These are phyloP conservation scores for Penicillium atrosanguineum DNA, from an alignment of 495 filamentous ascomycete genomes.

Conservation along the genomic window DNA sequence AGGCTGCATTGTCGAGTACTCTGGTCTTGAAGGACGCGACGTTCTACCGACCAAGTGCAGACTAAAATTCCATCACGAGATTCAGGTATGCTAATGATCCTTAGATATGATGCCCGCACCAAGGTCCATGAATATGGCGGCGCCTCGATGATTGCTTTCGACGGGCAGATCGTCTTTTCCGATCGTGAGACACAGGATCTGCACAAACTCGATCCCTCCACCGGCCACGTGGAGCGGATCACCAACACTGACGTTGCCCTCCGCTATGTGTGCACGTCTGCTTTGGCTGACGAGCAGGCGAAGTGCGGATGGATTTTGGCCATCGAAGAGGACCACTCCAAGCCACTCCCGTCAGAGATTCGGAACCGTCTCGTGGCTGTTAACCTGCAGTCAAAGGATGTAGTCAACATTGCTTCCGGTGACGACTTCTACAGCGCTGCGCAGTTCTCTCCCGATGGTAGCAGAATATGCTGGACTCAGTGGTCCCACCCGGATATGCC, in stretches of 20 bases:
- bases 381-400: slow-evolving; percentile 21
- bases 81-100: too few relatives aligned
- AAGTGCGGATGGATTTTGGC: slow-evolving; percentile 31
- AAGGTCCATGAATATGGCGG: slow-evolving; percentile 46
- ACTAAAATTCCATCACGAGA: too few relatives aligned
- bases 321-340: slow-evolving; percentile 38
- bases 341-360: slow-evolving; percentile 17
- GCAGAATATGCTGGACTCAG: slow-evolving; percentile 36
- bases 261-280: slow-evolving; percentile 25
- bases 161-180: slow-evolving; percentile 36
- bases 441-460: slow-evolving; percentile 36
- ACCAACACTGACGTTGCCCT: slow-evolving; percentile 4
- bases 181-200: slow-evolving; percentile 31
- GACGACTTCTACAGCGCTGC: slow-evolving; percentile 44
- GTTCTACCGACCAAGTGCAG: slow-evolving; percentile 33
- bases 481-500: slow-evolving; percentile 45
- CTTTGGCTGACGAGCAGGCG: slow-evolving; percentile 18
- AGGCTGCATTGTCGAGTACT: slow-evolving; percentile 31
- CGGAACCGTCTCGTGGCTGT: slow-evolving; percentile 36
- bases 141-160: slow-evolving; percentile 22
- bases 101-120: slow-evolving; percentile 14
- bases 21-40: slow-evolving; percentile 16
- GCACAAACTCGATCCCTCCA: slow-evolving; percentile 25
- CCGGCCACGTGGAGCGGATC: slow-evolving; percentile 18
- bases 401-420: slow-evolving; percentile 24